Evolutionary conservation across 495 filamentous ascomycete species (phyloP), one percentile per base, ranked within the genome.

Genomic region (Tirmania nivea): DNA sequence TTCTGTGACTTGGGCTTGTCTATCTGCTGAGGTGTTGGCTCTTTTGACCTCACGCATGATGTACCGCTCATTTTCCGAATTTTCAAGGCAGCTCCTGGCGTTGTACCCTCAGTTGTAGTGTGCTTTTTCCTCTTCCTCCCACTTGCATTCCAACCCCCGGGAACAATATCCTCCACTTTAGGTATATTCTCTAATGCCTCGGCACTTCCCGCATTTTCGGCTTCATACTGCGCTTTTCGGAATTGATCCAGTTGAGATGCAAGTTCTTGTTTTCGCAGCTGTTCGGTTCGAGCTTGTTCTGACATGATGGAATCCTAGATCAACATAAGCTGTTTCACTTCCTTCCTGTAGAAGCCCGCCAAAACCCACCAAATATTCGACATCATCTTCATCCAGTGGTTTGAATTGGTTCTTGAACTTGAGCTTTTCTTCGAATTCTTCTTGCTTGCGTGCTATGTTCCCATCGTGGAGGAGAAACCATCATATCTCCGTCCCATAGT

Each of bases 331-430:
- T 31, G 14, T 47, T 19, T 47, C 42, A 12, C n/a, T n/a, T 34
- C 31, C 20, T 37, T 42, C 45, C 25, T 37, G 31, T 12, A 12
- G 16, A 12, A 31, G 7, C 49, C 20, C 49, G 25, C 16, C 14
- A 49, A 12, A 45, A 45, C 49, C 10, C 51, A 62, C 87, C 14
- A 96, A 68, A 61, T 93, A 97, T 3, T 93, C 88, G 56, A 90
- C 75, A 68, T 97, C 90, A 61, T 92, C 88, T 56, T 94, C 85
- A 62, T 96, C 87, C 37, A 97, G 76, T 9, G 85, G 76, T 52
- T 87, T 81, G 70, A 95, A 97, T 70, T 96, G 90, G 65, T 96
- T 94, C 66, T 82, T 83, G 48, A 97, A 66, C 55, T 80, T 76
- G 54, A 77, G 77, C 58, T 83, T 80, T 67, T 97, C 92, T 67